Evolutionary conservation across 495 filamentous ascomycete species (phyloP), one percentile per base, ranked within the genome.

Genomic region (Lasiosphaeris hirsuta): DNA sequence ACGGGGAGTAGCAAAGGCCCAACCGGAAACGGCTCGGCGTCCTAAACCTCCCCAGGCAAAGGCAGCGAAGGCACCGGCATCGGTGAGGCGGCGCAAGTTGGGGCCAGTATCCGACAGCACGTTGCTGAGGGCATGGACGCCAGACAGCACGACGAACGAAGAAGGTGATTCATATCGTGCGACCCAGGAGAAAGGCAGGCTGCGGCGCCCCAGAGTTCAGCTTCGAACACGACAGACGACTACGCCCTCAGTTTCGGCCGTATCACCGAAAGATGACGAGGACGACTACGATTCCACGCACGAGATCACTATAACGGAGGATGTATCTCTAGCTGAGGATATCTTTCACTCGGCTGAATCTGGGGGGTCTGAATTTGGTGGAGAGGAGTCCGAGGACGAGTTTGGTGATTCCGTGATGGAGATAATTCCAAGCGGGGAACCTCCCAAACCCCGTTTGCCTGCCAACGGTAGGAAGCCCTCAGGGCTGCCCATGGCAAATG

Each of bases 51-150:
- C 13, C 4, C 49, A 17, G 10, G 14, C 50, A 13, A 49, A 60
- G 5, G 3, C 49, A 15, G 17, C 52, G 38, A 60, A 51, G 17
- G 42, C 59, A 33, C 19, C 61, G 7, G 17, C 53, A 1, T 37
- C 58, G 13, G 60, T 67, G 11, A 58, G 66, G 40, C 41, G 59
- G 33, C 57, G 66, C 38, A 69, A 67, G 36, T 35, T 69, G n/a
- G 64, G 44, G 1, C 58, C 37, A 3, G 18, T 61, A n/a, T 34
- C 59, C 51, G 56, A 60, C 46, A 69, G 61, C 30, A 7, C 60
- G 33, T 37, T 69, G 18, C 40, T 67, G 40, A 42, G 60, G 33
- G 52, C 59, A 11, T 67, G 64, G 67, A 62, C 60, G n/a, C 60
- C 62, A 7, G 60, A 65, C 10, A 49, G 18, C 4, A 44, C 37